Evolutionary conservation across 768 basidiomycete genomes (phyloP).

Genomic region (Saitozyma sp.): DNA sequence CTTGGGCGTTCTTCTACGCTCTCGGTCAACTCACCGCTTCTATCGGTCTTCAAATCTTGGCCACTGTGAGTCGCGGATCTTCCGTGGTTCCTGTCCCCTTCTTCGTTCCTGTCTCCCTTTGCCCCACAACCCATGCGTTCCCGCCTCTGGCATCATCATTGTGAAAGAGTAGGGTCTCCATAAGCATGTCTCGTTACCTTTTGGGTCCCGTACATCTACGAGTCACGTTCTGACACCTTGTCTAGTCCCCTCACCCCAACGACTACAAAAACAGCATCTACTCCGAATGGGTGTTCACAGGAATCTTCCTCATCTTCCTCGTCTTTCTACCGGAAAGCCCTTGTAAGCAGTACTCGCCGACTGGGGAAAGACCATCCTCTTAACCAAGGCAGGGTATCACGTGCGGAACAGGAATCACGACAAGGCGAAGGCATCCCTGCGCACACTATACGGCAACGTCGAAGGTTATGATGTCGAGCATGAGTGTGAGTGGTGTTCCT

Average conservation of each 20-base stretch:
- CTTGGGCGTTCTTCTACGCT: conserved; percentile 7
- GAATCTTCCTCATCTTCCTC: conserved; percentile 11
- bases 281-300: conserved; percentile 10
- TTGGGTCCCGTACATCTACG: not conserved
- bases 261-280: conserved; percentile 7
- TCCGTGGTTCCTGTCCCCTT: not conserved
- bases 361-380: too few species aligned
- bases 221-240: too few species aligned
- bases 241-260: not conserved
- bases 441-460: conserved; percentile 10
- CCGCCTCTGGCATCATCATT: too few species aligned
- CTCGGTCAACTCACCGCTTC: conserved; percentile 12
- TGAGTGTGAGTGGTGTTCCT: conserved; percentile 5
- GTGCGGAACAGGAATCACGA: conserved; percentile 9
- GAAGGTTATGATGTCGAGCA: conserved; percentile 14
- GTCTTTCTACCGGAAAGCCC: conserved; percentile 15
- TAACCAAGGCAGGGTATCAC: not conserved
- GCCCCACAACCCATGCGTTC: too few species aligned
- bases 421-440: conserved; percentile 10
- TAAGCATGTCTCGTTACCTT: too few species aligned
- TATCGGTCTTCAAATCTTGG: conserved; percentile 14
- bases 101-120: too few species aligned
- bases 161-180: too few species aligned
- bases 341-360: not conserved
- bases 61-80: conserved; percentile 3